Base-by-base conservation (phyloP, 495 filamentous ascomycete species). In the Arthonia radiata region DNA sequence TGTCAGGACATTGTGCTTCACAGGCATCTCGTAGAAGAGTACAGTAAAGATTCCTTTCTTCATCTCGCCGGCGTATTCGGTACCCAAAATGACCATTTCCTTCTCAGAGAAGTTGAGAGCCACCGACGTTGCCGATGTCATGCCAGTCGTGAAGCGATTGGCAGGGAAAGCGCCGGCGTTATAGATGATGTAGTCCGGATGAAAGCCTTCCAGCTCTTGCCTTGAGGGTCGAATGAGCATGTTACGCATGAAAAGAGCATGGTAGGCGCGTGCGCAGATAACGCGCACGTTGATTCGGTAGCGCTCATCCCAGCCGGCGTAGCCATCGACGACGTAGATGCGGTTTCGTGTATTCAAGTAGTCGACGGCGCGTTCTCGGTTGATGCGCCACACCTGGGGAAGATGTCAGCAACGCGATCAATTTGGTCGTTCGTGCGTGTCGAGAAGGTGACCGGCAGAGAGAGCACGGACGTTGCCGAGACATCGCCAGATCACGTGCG, bases 41-140 rank as follows among this genome's bases (percentile, higher is more conserved):
- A 97, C 78, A 27, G 86, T 97, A 66, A 97, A 94, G 54, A 97
- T 62, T 48, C 86, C 89, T 69, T 94, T 94, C 69, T 94, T 97
- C 86, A 97, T 97, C 65, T 93, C 83, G 42, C 86, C 86, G 33
- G 86, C 86, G 47, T 97, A 97, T 62, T 97, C 86, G 21, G 86
- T 94, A 46, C 86, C 86, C 27, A 97, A 69, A 52, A 97, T 94
- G 40, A 97, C 86, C 86, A 97, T 71, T 58, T 83, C 76, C 61
- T 78, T 78, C 41, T 81, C 76, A 40, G 69, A 68, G 35, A 83
- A 81, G 54, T 83, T 83, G 52, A 83, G 72, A 30, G 76, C 69
- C 15, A 83, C 76, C 5, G 76, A 81, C 11, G 76, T 83, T 25
- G 71, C 67, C 2, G 86, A 94, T 47, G 86, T 94, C 86, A 97